Base-by-base conservation (phyloP, 495 filamentous ascomycete genomes). In the Talaromyces trachyspermus region DNA sequence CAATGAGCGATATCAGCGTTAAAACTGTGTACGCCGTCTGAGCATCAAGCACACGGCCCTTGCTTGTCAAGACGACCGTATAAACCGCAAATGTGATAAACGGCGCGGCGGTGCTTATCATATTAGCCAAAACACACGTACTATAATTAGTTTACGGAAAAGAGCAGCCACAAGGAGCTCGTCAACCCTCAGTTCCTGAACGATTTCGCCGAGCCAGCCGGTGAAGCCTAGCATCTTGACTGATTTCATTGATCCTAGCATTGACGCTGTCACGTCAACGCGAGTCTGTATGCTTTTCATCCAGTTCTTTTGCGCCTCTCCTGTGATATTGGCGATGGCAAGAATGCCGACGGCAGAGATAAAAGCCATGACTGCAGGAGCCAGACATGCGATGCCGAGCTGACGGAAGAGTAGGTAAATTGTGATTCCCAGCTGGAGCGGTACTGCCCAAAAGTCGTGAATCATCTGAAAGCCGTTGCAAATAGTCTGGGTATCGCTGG, bases 11-110 rank as follows among this genome's bases (percentile, higher is more conserved):
- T 61, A 94, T 89, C 24, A 95, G 69, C 2, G 83, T 76, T 36
- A 95, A 72, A 42, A 84, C 79, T n/a, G 89, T 89, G 52, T 94
- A 95, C 2, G 88, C 88, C 11, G 89, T 78, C 0, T 85, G 85
- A 2, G 88, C 79, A 1, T 78, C 70, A 4, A 95, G 66, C 0
- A 70, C 62, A 1, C 81, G 12, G 12, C 30, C 43, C n/a, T 46
- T 8, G 7, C n/a, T 15, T 14, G n/a, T 9, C 6, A 24, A 7
- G 2, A 33, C 10, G 25, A 44, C 25, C 5, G 29, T 15, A 19
- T 33, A 46, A 12, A 46, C 22, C 8, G 30, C 43, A 46, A 46
- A 33, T 5, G 43, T 46, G 8, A 18, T 11, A 12, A 36, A 36
- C 12, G 43, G 43, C 22, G 43, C 43, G 3, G 36, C 12, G 14